A percentile compares a stretch with the other conserved stretches of the same genome.
Conservation (phyloP, 2,329 filamentous ascomycete species). For the Pseudopithomyces maydicus region DNA sequence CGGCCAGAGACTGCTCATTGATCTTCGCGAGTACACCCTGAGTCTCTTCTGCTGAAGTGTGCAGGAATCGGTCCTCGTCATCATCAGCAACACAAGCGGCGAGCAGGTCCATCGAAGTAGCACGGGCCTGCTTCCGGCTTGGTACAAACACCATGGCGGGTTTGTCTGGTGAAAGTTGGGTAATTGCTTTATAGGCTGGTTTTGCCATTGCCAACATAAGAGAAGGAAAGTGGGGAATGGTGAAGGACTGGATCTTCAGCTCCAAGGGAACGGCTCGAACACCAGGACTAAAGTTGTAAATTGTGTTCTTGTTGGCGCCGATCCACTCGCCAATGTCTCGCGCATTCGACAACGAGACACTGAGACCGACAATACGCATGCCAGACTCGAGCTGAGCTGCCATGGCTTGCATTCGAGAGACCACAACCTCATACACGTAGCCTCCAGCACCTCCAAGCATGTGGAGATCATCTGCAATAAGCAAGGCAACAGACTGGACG, state of each 20-base stretch:
- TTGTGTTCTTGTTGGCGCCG: constrained; percentile 95
- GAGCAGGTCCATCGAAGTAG: constrained; percentile 84
- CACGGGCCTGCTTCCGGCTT: constrained; percentile 87
- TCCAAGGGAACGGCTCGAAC: constrained; percentile 88
- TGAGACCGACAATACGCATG: constrained; percentile 85
- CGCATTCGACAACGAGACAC: constrained; percentile 90
- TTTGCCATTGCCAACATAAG: constrained; percentile 99
- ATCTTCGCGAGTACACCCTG: constrained; percentile 80
- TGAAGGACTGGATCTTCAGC: constrained; percentile 93
- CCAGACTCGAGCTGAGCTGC: constrained; percentile 83
- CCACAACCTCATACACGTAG: constrained; percentile 92
- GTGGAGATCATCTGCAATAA: constrained; percentile 95
- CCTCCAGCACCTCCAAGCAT: constrained; percentile 86
- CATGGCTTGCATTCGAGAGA: constrained; percentile 98
- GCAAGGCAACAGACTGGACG: constrained; percentile 84
- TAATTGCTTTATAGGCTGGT: constrained; percentile 86
- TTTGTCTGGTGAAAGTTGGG: constrained; percentile 86
- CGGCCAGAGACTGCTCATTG: constrained; percentile 83
- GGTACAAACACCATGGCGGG: constrained; percentile 92
- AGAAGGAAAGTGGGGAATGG: constrained; percentile 94
- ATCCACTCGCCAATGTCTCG: constrained; percentile 97
- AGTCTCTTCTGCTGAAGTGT: constrained; percentile 82
- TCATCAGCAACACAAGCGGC: constrained; percentile 87
- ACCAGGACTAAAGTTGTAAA: constrained; percentile 97
- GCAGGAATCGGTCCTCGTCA: constrained; percentile 90